Evolutionary conservation across 768 basidiomycete species (phyloP).

Genomic region (Obba rivulosa): DNA sequence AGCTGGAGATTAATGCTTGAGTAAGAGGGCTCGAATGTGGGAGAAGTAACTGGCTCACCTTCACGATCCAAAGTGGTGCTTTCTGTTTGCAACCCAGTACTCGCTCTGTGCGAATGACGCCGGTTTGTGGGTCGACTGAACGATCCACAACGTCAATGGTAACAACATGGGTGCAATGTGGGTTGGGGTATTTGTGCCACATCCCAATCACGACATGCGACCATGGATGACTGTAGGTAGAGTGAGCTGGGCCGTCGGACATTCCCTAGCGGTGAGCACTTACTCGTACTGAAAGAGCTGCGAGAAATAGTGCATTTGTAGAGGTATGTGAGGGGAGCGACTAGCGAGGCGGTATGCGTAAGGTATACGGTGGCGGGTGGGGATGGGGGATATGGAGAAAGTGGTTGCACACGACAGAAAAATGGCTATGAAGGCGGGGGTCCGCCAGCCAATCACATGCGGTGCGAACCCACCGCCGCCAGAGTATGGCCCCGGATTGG

Average conservation of each 20-base stretch:
- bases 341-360: slow-evolving; percentile 1
- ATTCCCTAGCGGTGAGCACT: slow-evolving; percentile 26
- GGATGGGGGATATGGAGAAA: slow-evolving; percentile 5
- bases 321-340: neutral
- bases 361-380: slow-evolving; percentile 12
- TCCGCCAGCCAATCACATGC: neutral
- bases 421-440: neutral
- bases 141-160: slow-evolving; percentile 86
- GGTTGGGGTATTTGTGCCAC: slow-evolving; percentile 96
- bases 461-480: neutral
- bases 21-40: neutral
- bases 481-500: neutral
- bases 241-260: slow-evolving; percentile 9
- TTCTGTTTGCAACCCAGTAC: slow-evolving; percentile 90
- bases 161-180: slow-evolving; percentile 83
- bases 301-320: slow-evolving; percentile 78
- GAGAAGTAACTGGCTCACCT: slow-evolving; percentile 44
- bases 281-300: slow-evolving; percentile 83
- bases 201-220: slow-evolving; percentile 87
- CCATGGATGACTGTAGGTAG: slow-evolving; percentile 72
- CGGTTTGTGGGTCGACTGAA: slow-evolving; percentile 74
- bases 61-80: slow-evolving; percentile 87
- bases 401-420: slow-evolving; percentile 17
- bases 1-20: slow-evolving; percentile 40
- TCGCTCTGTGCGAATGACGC: slow-evolving; percentile 88